Evolutionary conservation across 768 basidiomycete species (phyloP).

Genomic region (Naganishia randhawae): DNA sequence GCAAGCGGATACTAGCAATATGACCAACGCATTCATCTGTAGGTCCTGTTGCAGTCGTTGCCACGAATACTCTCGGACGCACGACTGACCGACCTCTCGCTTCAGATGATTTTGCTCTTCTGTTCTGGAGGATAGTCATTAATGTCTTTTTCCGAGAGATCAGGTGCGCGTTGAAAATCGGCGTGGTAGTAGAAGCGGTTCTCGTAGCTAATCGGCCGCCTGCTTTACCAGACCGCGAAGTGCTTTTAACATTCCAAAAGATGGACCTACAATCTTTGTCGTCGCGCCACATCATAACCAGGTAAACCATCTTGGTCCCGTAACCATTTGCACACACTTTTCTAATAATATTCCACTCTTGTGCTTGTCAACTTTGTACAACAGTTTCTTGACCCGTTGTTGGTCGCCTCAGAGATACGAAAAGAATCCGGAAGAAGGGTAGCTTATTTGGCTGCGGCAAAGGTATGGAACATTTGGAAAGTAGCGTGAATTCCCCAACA

Average conservation of each 20-base stretch:
- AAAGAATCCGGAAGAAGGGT: constrained; percentile 77
- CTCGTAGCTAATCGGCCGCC: not conserved
- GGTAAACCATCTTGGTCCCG: constrained; percentile 52
- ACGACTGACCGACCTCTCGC: not conserved
- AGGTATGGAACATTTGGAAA: constrained; percentile 43
- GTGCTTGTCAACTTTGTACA: not conserved
- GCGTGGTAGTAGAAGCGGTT: not conserved
- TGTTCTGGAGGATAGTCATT: constrained; percentile 78
- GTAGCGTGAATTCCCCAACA: constrained; percentile 1
- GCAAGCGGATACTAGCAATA: not conserved
- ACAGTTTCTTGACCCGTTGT: constrained; percentile 86
- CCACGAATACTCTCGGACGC: not conserved
- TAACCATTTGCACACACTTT: not conserved
- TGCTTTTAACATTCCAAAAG: constrained; percentile 85
- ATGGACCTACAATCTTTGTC: constrained; percentile 88
- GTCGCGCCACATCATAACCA: constrained; percentile 91
- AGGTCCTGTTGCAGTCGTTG: not conserved
- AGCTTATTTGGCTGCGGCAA: constrained; percentile 81
- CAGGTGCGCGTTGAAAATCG: constrained; percentile 41
- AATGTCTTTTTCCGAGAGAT: constrained; percentile 97
- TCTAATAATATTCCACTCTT: constrained; percentile 6
- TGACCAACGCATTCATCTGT: constrained; percentile 25
- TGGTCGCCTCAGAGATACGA: constrained; percentile 78
- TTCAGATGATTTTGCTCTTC: constrained; percentile 68
- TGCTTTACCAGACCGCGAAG: constrained; percentile 64